Evolutionary conservation across 192 early-diverging fungal genomes (phyloP), one percentile per base, ranked within the genome.

Genomic region (Tieghemiomyces parasiticus): DNA sequence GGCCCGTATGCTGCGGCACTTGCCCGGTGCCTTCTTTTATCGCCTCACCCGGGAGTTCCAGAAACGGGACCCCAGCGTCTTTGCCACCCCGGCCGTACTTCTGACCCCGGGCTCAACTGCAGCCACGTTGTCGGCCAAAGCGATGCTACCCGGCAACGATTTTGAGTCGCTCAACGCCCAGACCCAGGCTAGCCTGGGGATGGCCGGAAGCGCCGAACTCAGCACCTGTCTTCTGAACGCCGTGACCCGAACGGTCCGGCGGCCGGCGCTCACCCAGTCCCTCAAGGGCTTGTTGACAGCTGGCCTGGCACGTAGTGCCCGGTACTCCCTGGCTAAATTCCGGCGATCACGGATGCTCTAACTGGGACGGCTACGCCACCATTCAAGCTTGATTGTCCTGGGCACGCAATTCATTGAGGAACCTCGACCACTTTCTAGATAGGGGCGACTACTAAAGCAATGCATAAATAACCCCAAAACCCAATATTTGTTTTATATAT

Each of bases 251-350:
- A 58, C 55, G 16, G 83, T 92, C 14, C 71, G 77, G n/a, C 63
- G 78, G 13, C 87, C 94, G 0, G 91, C 93, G 4, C 61, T 99
- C 24, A 81, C 86, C 1, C 95, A 99, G 71, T 87, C 90, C 29
- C 58, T 84, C 58, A 99, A 99, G 72, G 96, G 96, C 1, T 70
- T 97, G 30, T 63, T 93, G 22, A 91, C 93, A 0, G 92, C 94
- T n/a, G 96, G 96, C 0, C 29, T 82, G 24, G 16, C 70, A 38
- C 86, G 80, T 60, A 78, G 80, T 16, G 61, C 68, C 20, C 63
- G 74, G 19, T 91, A 91, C 69, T 75, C 79, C 59, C 52, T 66
- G 24, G 68, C 69, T 35, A 79, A 79, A 35, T 35, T 58, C 22
- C 32, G 55, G 2, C 55, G 55, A 2, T 58, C 55, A 4, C 55